Conservation (phyloP, 495 filamentous ascomycete species). For the Amphirosellinia nigrospora region DNA sequence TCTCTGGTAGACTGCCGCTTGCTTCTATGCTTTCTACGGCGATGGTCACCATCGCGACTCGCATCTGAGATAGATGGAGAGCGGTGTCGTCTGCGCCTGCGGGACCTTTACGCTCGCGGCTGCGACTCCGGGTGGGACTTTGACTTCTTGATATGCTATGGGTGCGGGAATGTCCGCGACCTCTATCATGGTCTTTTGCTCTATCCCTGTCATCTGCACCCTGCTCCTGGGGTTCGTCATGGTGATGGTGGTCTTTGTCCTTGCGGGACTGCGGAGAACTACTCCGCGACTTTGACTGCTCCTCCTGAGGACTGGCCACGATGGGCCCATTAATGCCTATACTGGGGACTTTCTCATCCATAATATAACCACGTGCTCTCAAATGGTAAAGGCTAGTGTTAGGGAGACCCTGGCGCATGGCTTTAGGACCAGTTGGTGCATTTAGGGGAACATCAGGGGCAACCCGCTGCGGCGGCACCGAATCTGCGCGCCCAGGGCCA, state of each 20-base stretch:
- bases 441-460: conserved; percentile 58
- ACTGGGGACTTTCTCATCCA: conserved; percentile 45
- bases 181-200: conserved; percentile 36
- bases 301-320: conserved; percentile 42
- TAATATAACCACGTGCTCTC: conserved; percentile 55
- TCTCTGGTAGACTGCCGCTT: conserved; percentile 49
- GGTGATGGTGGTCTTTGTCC: conserved; percentile 41
- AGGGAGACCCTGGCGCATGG: conserved; percentile 84
- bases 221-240: conserved; percentile 41
- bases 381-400: conserved; percentile 70
- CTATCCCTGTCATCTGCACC: conserved; percentile 39
- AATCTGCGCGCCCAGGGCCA: conserved; percentile 15
- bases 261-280: conserved; percentile 44
- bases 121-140: conserved; percentile 39
- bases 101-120: conserved; percentile 57
- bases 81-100: conserved; percentile 63
- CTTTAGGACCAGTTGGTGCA: conserved; percentile 91
- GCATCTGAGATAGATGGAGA: conserved; percentile 57
- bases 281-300: conserved; percentile 46
- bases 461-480: conserved; percentile 29
- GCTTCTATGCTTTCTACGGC: conserved; percentile 55
- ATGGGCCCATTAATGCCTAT: conserved; percentile 42
- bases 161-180: conserved; percentile 36
- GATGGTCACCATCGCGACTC: conserved; percentile 57
- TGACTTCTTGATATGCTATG: conserved; percentile 35